Evolutionary conservation across 106 monocot genomes (phyloP), one percentile per base, ranked within the genome.

Genomic region (Acanthochlamys bracteata): DNA sequence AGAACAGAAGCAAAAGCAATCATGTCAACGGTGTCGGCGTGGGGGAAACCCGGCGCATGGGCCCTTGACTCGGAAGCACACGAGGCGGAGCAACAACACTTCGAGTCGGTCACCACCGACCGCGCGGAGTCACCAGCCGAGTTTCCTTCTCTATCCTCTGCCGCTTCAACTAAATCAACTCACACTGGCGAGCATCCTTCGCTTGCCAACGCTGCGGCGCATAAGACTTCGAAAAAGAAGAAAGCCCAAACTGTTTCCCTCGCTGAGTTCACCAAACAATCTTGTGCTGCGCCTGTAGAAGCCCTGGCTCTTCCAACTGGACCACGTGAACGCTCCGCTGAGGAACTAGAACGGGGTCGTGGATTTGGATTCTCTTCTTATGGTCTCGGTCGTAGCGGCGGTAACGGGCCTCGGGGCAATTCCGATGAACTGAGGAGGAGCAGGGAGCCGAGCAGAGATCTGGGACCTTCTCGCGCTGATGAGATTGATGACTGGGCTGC

Each of bases 21-120:
- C 33, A 86, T 86, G 89, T 82, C 94, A 25, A 76, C 81, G 23
- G 84, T 75, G 3, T 86, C 94, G 27, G 94, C 89, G 40, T 94
- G 94, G 94, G 55, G 71, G 54, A 94, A 94, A 46, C 89, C 94
- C 6, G 89, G 89, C 10, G 80, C 89, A 0, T 94, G 94, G 94
- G 94, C 94, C 4, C 75, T 86, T 19, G 94, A 86, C 2, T 75
- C 84, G 15, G 94, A 94, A 71, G 77, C 42, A 16, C 65, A 73
- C 20, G 94, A 94, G 73, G 77, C 42, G 11, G 69, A 73, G 43
- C 13, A 70, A 40, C 41, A 61, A 15, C 26, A 76, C 20, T 19
- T 74, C 55, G 10, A 55, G 12, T 20, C 55, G 24, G 42, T 57
- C 24, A 41, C 69, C 55, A 15, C 69, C 17, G 49, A n/a, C n/a